Evolutionary conservation across 306 rosid genomes (phyloP), one percentile per base, ranked within the genome.

Genomic region (Betula pendula): DNA sequence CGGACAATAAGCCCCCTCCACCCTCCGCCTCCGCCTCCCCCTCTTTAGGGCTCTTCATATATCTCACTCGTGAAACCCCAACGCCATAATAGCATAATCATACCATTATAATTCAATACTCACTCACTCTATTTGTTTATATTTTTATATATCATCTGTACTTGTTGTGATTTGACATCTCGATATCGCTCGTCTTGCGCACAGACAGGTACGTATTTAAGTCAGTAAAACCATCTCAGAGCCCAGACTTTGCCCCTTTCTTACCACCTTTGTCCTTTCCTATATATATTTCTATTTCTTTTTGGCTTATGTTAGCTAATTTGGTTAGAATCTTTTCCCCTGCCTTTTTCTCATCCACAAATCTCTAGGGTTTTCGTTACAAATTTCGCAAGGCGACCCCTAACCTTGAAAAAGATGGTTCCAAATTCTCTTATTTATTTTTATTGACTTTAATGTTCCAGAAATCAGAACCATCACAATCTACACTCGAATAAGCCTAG

Each of bases 211-310:
- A 68, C 87, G 89, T 81, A 90, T 87, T 92, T 84, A 90, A 87
- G 93, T 88, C 93, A 87, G 89, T 76, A 83, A 87, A 88, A 90
- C 88, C 79, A 86, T 71, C 82, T 79, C 88, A 85, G 89, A 70
- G 72, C 73, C 83, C 93, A 87, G 83, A 84, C 87, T 75, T 77
- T 78, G 83, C 85, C 68, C 86, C n/a, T n/a, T 81, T 82, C 89
- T 85, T 84, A 81, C 96, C 89, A 45, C 92, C 89, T 87, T 89
- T 90, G 98, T 92, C 97, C 96, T 89, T 85, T 90, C 78, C 92
- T 75, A 84, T 76, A 84, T 75, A 84, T 76, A 84, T 87, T 87
- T 84, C 85, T 76, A 73, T 84, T 83, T 84, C 84, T 65, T 81
- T 78, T 82, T 83, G 76, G 84, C 85, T 87, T 85, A 13, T 80